Base-by-base conservation (phyloP, 768 basidiomycete genomes). In the Nidula microcarpa region DNA sequence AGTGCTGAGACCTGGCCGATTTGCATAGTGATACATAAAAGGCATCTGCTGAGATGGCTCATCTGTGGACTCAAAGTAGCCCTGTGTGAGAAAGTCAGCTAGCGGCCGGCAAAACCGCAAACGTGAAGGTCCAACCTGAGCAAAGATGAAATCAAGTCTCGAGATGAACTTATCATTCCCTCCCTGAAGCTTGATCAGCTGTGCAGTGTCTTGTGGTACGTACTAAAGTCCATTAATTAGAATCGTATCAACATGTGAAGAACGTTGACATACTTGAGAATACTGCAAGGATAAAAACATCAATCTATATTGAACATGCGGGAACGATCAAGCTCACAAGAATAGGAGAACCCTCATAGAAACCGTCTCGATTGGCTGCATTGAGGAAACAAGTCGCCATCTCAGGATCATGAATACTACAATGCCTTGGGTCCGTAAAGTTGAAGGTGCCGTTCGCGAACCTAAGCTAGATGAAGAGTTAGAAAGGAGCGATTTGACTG, bases 31-130 rank as follows among this genome's bases (percentile, higher is more conserved):
- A 58, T 85, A 85, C 84, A 85, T 85, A 64, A 77, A 84, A 0
- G 84, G 84, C 58, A 86, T 85, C 57, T 85, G 82, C 57, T 84
- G 82, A 2, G 83, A 84, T 0, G 84, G 84, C 58, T 86, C 85
- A 59, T 86, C 74, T 7, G 83, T 84, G 0, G 74, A 70, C 53
- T 85, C 84, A 55, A 85, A 85, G 63, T 83, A 86, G 39, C 72
- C 70, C 77, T 85, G 48, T 11, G 34, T 5, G 13, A 23, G 43
- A 17, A 16, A 43, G 3, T 45, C 10, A 44, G 16, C 18, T 5
- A 16, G 8, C 47, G 16, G 10, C 6, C 44, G 16, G 23, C 3
- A 46, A 17, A 17, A 43, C 17, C 4, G 10, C 11, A 46, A 46
- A 10, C n/a, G 32, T 43, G 36, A 18, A 3, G 45, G 1, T 33